phyloP scores from a whole-genome alignment of 2,329 filamentous ascomycete species.

The Trichophyton mentagrophytes region DNA sequence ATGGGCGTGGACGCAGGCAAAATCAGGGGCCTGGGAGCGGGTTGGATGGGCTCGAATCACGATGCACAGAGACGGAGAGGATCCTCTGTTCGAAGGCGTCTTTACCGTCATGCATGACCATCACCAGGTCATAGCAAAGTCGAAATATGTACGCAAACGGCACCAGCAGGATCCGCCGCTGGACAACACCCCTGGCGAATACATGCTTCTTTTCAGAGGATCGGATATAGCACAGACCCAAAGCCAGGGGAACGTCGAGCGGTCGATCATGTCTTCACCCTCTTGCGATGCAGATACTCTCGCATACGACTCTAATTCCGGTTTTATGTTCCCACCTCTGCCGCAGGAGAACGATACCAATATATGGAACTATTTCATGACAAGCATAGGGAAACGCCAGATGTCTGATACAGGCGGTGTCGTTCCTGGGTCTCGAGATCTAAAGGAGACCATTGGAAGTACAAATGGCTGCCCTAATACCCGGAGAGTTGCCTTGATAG shows the following conservation, averaged over 20 bases:
- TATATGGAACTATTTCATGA: conserved; percentile 52
- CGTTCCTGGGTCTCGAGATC: conserved; percentile 54
- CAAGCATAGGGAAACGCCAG: conserved; percentile 52
- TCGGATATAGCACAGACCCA: conserved; percentile 56
- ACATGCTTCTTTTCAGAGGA: conserved; percentile 85
- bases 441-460: conserved; percentile 65
- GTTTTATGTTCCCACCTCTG: conserved; percentile 49
- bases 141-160: conserved; percentile 60
- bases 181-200: conserved; percentile 47
- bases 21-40: conserved; percentile 57
- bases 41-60: conserved; percentile 80
- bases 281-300: conserved; percentile 65
- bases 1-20: conserved; percentile 54
- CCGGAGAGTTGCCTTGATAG: conserved; percentile 82
- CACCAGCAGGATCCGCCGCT: conserved; percentile 58
- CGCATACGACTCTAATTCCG: conserved; percentile 60
- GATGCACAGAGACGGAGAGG: conserved; percentile 59
- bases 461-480: conserved; percentile 75
- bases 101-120: conserved; percentile 71
- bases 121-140: conserved; percentile 71
- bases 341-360: conserved; percentile 32
- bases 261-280: conserved; percentile 34
- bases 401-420: conserved; percentile 46
- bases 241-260: conserved; percentile 50
- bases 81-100: conserved; percentile 78